These are phyloP conservation scores for Plasmodium falciparum DNA, from an alignment of 169 alveolate species.

Conservation along the genomic window DNA sequence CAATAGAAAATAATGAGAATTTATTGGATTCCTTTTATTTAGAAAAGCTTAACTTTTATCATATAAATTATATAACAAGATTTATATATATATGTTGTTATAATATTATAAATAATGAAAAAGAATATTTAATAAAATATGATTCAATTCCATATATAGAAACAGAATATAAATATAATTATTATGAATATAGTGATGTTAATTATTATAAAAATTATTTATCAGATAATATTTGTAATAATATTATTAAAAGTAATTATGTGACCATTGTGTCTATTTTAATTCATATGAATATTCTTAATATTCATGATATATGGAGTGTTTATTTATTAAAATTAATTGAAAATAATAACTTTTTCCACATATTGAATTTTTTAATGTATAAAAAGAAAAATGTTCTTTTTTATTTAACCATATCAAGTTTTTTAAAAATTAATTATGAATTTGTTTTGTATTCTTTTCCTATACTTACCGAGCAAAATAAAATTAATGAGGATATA, in stretches of 20 bases:
- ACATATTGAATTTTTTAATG: conserved; percentile 26
- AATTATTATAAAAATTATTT: conserved; percentile 15
- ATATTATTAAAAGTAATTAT: conserved; percentile 12
- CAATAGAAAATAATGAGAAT: conserved; percentile 3
- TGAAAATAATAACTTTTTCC: conserved; percentile 30
- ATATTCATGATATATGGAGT: conserved; percentile 49
- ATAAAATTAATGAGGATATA: background rate
- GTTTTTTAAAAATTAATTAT: conserved; percentile 27
- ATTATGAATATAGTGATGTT: conserved; percentile 31
- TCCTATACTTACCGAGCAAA: background rate
- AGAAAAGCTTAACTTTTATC: conserved; percentile 13
- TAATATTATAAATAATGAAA: conserved; percentile 26
- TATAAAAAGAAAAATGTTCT: conserved; percentile 28
- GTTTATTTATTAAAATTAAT: background rate
- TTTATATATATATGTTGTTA: conserved; percentile 29
- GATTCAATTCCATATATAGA: conserved; percentile 18
- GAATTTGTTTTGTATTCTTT: background rate
- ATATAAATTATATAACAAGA: background rate
- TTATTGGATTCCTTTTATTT: background rate
- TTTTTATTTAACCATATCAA: conserved; percentile 37
- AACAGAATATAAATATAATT: conserved; percentile 5
- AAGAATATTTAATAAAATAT: conserved; percentile 21
- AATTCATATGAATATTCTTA: conserved; percentile 39
- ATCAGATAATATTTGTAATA: background rate
- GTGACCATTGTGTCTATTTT: conserved; percentile 10